Conservation (phyloP, 805 yeast species). For the Candida sakaeoensis region DNA sequence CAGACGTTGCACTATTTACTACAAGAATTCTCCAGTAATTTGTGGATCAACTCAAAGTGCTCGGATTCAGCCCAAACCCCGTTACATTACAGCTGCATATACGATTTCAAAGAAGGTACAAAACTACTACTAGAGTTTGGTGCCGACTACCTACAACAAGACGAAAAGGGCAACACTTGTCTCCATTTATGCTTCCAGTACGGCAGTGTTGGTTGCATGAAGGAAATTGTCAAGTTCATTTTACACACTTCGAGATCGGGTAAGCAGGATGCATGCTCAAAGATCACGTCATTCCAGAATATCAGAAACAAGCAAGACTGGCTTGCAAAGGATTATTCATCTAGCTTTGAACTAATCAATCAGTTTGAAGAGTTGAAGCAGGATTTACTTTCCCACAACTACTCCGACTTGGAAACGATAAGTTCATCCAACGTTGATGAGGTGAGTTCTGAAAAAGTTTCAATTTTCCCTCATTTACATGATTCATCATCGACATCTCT, state of each 20-base stretch:
- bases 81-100: conserved; percentile 31
- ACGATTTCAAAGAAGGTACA: conserved; percentile 36
- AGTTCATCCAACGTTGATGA: background rate
- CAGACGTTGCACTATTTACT: conserved; percentile 42
- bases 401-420: conserved; percentile 9
- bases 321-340: conserved; percentile 30
- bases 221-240: conserved; percentile 19
- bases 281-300: conserved; percentile 20
- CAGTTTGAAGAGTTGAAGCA: conserved; percentile 22
- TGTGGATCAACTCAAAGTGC: conserved; percentile 36
- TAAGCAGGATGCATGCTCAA: conserved; percentile 11
- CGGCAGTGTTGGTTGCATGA: conserved; percentile 30
- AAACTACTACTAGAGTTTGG: conserved; percentile 39
- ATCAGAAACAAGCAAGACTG: conserved; percentile 29
- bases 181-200: conserved; percentile 38
- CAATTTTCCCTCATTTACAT: background rate
- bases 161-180: conserved; percentile 33
- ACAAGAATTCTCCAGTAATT: conserved; percentile 38
- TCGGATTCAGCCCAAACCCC: conserved; percentile 33
- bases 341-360: conserved; percentile 24
- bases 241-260: conserved; percentile 8
- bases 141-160: conserved; percentile 30
- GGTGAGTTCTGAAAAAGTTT: no score
- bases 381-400: conserved; percentile 15
- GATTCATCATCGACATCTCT: background rate